These are phyloP conservation scores for Aeminium ludgeri DNA, from an alignment of 495 filamentous ascomycete genomes.

Conservation along the genomic window DNA sequence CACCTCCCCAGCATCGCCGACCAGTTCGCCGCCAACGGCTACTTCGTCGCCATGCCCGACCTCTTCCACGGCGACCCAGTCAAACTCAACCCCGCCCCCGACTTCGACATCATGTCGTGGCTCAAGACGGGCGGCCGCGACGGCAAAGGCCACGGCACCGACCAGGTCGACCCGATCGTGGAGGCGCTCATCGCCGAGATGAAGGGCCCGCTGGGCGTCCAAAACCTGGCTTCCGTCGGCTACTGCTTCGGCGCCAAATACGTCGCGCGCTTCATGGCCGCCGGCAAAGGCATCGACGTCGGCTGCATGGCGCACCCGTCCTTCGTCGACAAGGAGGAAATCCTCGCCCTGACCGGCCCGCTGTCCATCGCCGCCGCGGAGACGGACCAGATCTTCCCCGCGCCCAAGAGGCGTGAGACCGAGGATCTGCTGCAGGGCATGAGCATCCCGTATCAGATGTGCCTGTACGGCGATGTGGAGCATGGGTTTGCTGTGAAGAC, in stretches of 20 bases:
- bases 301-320: conserved; percentile 65
- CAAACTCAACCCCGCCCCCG: conserved; percentile 37
- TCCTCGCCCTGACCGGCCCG: conserved; percentile 51
- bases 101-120: conserved; percentile 48
- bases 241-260: conserved; percentile 67
- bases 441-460: conserved; percentile 61
- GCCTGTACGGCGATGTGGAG: conserved; percentile 52
- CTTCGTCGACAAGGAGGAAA: conserved; percentile 61
- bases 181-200: conserved; percentile 42
- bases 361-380: conserved; percentile 65
- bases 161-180: conserved; percentile 48
- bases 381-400: conserved; percentile 63
- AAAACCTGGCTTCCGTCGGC: conserved; percentile 54
- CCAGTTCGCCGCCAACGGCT: conserved; percentile 68
- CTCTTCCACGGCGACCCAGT: conserved; percentile 58
- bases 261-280: conserved; percentile 29
- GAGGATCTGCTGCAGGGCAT: conserved; percentile 44
- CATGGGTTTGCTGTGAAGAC: conserved; percentile 71
- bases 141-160: conserved; percentile 34
- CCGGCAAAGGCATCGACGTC: conserved; percentile 34
- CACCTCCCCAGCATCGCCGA: conserved; percentile 44
- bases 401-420: conserved; percentile 49
- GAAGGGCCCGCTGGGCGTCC: conserved; percentile 37
- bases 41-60: conserved; percentile 60
- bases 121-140: conserved; percentile 17